A percentile compares a stretch with the other conserved stretches of the same genome.
Conservation (phyloP, 495 filamentous ascomycete species). For the Elasticomyces elasticus region DNA sequence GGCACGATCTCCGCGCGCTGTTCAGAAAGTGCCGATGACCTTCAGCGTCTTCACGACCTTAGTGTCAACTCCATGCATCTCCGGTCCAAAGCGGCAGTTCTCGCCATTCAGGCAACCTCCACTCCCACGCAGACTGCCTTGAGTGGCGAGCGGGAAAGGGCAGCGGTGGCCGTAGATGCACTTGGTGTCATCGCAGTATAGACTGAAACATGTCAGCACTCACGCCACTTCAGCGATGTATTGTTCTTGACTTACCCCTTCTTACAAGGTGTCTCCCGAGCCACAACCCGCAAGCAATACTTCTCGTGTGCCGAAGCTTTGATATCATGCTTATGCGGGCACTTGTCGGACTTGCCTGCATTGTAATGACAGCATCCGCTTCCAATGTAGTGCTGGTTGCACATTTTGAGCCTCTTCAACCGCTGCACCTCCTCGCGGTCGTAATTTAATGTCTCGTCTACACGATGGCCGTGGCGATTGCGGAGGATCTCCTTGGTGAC, state of each 20-base stretch:
- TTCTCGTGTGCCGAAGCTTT: constrained; percentile 58
- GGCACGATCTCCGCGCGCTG: no score
- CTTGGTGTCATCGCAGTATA: constrained; percentile 61
- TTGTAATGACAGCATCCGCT: constrained; percentile 55
- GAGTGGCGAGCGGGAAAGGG: constrained; percentile 21
- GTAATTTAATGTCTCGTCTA: constrained; percentile 49
- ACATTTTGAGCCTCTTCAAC: constrained; percentile 63
- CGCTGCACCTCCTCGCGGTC: constrained; percentile 50
- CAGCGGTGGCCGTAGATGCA: constrained; percentile 74
- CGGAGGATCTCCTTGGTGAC: constrained; percentile 43
- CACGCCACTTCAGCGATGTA: neutral
- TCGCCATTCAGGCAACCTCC: constrained; percentile 28
- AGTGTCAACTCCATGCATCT: constrained; percentile 29
- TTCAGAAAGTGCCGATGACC: constrained; percentile 11
- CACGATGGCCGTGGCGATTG: constrained; percentile 64
- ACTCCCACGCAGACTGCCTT: constrained; percentile 19
- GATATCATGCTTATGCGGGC: constrained; percentile 67
- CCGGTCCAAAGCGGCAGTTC: constrained; percentile 26
- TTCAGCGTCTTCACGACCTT: constrained; percentile 9
- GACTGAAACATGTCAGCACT: constrained; percentile 16
- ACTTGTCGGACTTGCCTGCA: constrained; percentile 39
- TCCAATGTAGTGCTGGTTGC: constrained; percentile 75
- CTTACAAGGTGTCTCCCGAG: constrained; percentile 69
- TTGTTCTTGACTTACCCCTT: constrained; percentile 36
- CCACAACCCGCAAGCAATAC: constrained; percentile 56